phyloP scores from a whole-genome alignment of 2,329 filamentous ascomycete genomes.

The Hypoxylon sp. region DNA sequence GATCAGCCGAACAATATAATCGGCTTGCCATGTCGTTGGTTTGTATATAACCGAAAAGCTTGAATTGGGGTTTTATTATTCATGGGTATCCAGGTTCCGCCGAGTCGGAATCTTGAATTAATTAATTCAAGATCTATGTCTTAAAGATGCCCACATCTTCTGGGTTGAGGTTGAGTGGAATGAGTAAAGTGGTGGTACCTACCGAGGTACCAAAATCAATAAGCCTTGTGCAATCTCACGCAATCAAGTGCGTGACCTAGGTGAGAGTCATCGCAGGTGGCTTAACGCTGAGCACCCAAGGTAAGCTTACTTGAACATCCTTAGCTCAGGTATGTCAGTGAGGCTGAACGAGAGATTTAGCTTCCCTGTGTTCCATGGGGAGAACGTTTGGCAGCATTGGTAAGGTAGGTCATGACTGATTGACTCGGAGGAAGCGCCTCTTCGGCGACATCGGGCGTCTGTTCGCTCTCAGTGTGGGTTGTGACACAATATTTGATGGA shows the following conservation, averaged over 20 bases:
- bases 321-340: slow-evolving; percentile 3
- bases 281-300: slow-evolving; percentile 1
- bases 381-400: neutral
- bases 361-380: neutral
- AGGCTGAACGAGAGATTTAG: neutral
- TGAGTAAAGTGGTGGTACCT: neutral
- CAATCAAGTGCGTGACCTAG: slow-evolving; percentile 7
- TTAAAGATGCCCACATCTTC: slow-evolving; percentile 1
- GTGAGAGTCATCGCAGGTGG: slow-evolving; percentile 2
- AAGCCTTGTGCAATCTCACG: slow-evolving; percentile 13
- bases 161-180: neutral
- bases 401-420: neutral
- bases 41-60: slow-evolving; percentile 8
- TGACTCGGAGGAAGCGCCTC: slow-evolving; percentile 2
- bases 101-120: slow-evolving; percentile 16
- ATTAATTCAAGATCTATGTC: slow-evolving; percentile 22
- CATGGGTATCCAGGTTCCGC: slow-evolving; percentile 10
- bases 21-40: neutral
- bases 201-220: neutral
- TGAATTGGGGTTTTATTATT: neutral
- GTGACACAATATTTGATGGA: neutral
- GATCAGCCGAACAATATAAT: neutral
- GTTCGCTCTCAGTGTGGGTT: slow-evolving; percentile 8
- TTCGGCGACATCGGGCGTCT: neutral
- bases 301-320: slow-evolving; percentile 13